Base-by-base conservation (phyloP, 768 basidiomycete species). In the Lactarius evosmus region DNA sequence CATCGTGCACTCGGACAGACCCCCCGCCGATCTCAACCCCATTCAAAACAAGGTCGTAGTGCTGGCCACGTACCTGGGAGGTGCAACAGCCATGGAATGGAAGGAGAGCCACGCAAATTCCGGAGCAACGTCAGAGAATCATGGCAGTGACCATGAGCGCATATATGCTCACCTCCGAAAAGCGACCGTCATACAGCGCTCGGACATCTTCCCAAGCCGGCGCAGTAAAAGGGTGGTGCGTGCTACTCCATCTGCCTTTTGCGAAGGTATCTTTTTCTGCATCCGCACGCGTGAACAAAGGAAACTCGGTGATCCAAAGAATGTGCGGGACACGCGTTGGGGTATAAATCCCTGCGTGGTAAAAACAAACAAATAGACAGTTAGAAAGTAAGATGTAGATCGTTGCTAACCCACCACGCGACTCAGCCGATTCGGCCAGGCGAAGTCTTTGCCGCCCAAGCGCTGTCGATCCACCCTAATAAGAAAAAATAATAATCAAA, bases 191-290 rank as follows among this genome's bases (percentile, higher is more conserved):
- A 71, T 89, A 88, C 76, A 98, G 79, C 40, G 84, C 82, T 52
- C 85, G 80, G 29, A 96, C 80, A 74, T 98, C 95, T 74, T 96
- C 84, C 81, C 81, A 89, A 86, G 95, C 91, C 25, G 95, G 95
- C 9, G 95, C 95, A 14, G 95, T 98, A 75, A 98, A 98, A 2
- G 95, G 95, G 75, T 98, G 95, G 71, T 98, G 95, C 3, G 92
- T 87, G 67, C 90, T 91, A 67, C 91, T 89, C 91, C 93, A 96
- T 70, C 94, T 81, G 33, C 95, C 95, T 61, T 85, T 82, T 4
- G 93, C 90, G 33, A 94, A 76, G 72, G 88, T 84, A 40, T 91
- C 86, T 76, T 97, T 97, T 78, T 97, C 95, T 60, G 81, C 80
- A 73, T 97, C 95, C 40, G 88, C 85, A 33, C 81, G 85, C 17